Base-by-base conservation (phyloP, 345 rosid species). In the Turnera subulata region DNA sequence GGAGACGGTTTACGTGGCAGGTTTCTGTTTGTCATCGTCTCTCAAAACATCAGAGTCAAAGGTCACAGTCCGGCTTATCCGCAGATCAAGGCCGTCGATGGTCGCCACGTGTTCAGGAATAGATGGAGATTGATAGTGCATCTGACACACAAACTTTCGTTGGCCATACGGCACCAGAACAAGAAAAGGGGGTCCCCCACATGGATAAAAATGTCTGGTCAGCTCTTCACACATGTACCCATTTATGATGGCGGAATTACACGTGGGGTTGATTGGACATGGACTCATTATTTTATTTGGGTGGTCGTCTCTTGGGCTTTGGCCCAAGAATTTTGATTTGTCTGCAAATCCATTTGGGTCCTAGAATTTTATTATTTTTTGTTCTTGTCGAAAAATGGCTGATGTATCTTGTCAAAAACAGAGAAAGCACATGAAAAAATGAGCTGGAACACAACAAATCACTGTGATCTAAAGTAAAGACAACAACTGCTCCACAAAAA, bases 201-300 rank as follows among this genome's bases (percentile, higher is more conserved):
- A 46, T 42, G 58, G 37, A 33, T 49, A 20, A 42, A 48, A 56
- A 8, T 17, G 53, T 35, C 18, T 33, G 43, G 52, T 37, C 43
- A 35, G 50, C 49, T 39, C 7, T 5, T 12, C 14, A n/a, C 65
- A 57, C 60, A 12, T 46, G 58, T 29, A n/a, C 21, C 52, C 16
- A 38, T 22, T 26, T 48, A 23, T 12, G 46, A 7, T 5, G 57
- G 39, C 40, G 64, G 56, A 23, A 26, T 65, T 59, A 43, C 74
- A 64, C 58, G 62, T 48, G 74, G 61, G 61, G 13, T 50, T 12
- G 39, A 38, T 55, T 4, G 5, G n/a, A 42, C 16, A 42, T 29
- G 4, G 35, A 29, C 5, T 29, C n/a, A n/a, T n/a, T n/a, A n/a
- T n/a, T n/a, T n/a, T n/a, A n/a, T n/a, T n/a, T n/a, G n/a, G n/a